Base-by-base conservation (phyloP, 2,329 filamentous ascomycete species). In the Trichoderma sp. region DNA sequence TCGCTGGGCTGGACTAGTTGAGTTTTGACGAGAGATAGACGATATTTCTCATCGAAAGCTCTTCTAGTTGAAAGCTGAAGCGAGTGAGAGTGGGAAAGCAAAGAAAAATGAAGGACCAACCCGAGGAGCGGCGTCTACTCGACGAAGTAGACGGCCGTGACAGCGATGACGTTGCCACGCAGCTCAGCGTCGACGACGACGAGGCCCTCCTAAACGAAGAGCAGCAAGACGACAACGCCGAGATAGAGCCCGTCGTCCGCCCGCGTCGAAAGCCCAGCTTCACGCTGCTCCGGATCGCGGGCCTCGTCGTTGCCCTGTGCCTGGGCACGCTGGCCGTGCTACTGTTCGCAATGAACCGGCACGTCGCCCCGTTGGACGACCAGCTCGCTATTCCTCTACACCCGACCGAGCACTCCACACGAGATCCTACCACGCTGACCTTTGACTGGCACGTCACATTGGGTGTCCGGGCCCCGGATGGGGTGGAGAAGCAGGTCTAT, bases 401-500 rank as follows among this genome's bases (percentile, higher is more conserved):
- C 45, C 78, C 78, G 1, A 66, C 50, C 18, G 60, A 76, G 33
- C 78, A 79, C 64, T 38, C n/a, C 12, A 38, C 62, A 7, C 74
- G 78, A 38, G 59, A 69, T 29, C 74, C 77, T 12, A 75, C 69
- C 21, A 78, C 78, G 3, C 71, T 79, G 7, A 64, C 71, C 3
- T 78, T 80, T 59, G 63, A 77, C 18, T 80, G 79, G 79, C 78
- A 77, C 62, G 65, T 80, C 21, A 79, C 78, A 0, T n/a, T 74
- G 16, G 78, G 76, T 7, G 56, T 24, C 4, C 73, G 72, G 50
- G 56, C 77, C 14, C 79, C 79, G 4, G 79, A 80, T 21, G 79
- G 79, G 1, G 80, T 81, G 27, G 74, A 79, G 75, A 81, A 80
- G 75, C 68, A 73, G 35, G 79, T 81, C 4, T 81, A 80, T 67